Conservation (phyloP, 1,139 yeast species). For the Yamadazyma oceani region DNA sequence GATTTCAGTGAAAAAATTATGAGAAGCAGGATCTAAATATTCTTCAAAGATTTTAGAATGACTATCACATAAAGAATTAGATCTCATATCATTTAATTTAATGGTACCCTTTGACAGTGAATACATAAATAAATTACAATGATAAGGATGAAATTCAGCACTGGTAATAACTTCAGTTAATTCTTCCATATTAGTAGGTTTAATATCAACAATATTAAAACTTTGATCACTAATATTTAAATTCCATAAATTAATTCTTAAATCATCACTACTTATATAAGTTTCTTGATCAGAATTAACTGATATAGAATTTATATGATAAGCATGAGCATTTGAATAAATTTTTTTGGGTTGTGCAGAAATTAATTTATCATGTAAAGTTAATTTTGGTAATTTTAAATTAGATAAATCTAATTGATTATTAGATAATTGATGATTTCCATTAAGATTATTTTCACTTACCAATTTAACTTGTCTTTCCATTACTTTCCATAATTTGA, state of each 20-base stretch:
- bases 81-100: conserved; percentile 95
- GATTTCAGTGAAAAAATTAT: conserved; percentile 95
- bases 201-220: conserved; percentile 95
- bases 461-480: conserved; percentile 92
- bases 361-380: conserved; percentile 89
- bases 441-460: conserved; percentile 80
- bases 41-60: conserved; percentile 92
- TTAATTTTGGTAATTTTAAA: conserved; percentile 80
- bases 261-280: conserved; percentile 88
- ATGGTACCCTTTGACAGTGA: conserved; percentile 96
- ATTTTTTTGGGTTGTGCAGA: conserved; percentile 93
- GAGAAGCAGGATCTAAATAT: conserved; percentile 87
- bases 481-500: conserved; percentile 93
- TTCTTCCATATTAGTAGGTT: conserved; percentile 99
- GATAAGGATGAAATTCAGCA: conserved; percentile 92
- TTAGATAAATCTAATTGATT: conserved; percentile 24
- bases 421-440: conserved; percentile 27
- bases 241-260: conserved; percentile 95
- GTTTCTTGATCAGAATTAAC: conserved; percentile 97
- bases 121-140: conserved; percentile 94
- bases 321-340: conserved; percentile 95
- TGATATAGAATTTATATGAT: conserved; percentile 94
- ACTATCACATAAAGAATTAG: conserved; percentile 88
- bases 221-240: conserved; percentile 92
- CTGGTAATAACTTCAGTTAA: conserved; percentile 97